These are phyloP conservation scores for Clarireedia homoeocarpa DNA, from an alignment of 2,329 filamentous ascomycete species.

Conservation along the genomic window DNA sequence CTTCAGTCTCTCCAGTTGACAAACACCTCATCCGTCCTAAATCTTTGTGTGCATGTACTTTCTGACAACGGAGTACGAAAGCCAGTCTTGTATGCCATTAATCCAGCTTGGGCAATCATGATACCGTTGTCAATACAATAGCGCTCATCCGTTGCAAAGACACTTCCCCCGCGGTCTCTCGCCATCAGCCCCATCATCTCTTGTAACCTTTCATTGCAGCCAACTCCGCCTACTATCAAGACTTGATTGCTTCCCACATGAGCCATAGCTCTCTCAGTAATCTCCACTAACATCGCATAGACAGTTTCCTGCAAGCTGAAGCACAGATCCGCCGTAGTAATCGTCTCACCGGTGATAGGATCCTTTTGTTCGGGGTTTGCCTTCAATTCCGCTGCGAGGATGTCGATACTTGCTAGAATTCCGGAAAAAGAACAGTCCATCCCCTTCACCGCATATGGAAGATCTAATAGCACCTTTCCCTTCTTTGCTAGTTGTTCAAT, in stretches of 20 bases:
- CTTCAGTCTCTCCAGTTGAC: slow-evolving; percentile 64
- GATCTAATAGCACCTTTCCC: slow-evolving; percentile 64
- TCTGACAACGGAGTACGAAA: slow-evolving; percentile 71
- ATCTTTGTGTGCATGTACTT: slow-evolving; percentile 77
- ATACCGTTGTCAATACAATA: slow-evolving; percentile 99
- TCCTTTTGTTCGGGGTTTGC: slow-evolving; percentile 35
- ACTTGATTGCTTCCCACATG: slow-evolving; percentile 90
- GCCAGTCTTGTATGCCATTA: slow-evolving; percentile 77
- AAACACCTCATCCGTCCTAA: slow-evolving; percentile 74
- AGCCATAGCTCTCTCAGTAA: slow-evolving; percentile 96
- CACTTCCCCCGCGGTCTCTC: slow-evolving; percentile 74
- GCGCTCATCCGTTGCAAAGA: slow-evolving; percentile 91
- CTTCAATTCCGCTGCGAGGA: slow-evolving; percentile 63
- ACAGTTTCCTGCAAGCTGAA: slow-evolving; percentile 94
- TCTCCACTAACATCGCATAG: slow-evolving; percentile 95
- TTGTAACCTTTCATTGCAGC: slow-evolving; percentile 88
- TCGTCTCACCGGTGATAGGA: slow-evolving; percentile 44
- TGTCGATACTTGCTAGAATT: slow-evolving; percentile 77
- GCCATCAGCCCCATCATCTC: slow-evolving; percentile 99
- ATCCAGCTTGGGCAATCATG: slow-evolving; percentile 96
- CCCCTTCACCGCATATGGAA: slow-evolving; percentile 94
- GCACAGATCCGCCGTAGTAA: slow-evolving; percentile 80
- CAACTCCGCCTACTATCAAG: slow-evolving; percentile 89
- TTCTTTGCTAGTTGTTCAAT: slow-evolving; percentile 89
- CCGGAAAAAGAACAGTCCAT: slow-evolving; percentile 98